These are phyloP conservation scores for Rhizopus sp. DNA, from an alignment of 371 early-diverging fungal species.

Conservation along the genomic window DNA sequence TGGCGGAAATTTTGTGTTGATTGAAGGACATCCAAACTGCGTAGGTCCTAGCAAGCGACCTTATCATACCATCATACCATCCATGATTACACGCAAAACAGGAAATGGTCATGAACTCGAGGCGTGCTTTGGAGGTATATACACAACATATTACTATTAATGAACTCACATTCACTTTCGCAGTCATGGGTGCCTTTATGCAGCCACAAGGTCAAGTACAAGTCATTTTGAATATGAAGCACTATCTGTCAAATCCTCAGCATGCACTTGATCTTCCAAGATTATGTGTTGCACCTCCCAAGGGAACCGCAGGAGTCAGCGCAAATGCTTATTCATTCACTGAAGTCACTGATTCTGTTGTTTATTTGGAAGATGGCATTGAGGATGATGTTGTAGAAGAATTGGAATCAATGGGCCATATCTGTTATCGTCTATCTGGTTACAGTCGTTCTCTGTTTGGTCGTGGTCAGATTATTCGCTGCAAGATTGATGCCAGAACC, in stretches of 20 bases:
- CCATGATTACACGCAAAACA: slow-evolving; percentile 55
- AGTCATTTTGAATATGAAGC: slow-evolving; percentile 70
- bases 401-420: slow-evolving; percentile 64
- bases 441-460: slow-evolving; percentile 66
- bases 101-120: slow-evolving; percentile 43
- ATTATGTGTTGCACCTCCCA: slow-evolving; percentile 57
- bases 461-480: slow-evolving; percentile 70
- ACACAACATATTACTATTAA: background rate
- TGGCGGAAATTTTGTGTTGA: slow-evolving; percentile 69
- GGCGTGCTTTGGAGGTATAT: slow-evolving; percentile 55
- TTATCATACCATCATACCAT: slow-evolving; percentile 85
- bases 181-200: slow-evolving; percentile 64
- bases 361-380: slow-evolving; percentile 70
- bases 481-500: slow-evolving; percentile 35
- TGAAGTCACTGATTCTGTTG: slow-evolving; percentile 40
- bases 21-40: slow-evolving; percentile 66
- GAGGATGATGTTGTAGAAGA: slow-evolving; percentile 34
- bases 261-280: slow-evolving; percentile 74
- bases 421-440: slow-evolving; percentile 32
- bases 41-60: slow-evolving; percentile 79
- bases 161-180: background rate
- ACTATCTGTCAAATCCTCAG: slow-evolving; percentile 65
- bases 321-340: slow-evolving; percentile 38
- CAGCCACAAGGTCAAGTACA: slow-evolving; percentile 89
- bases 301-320: slow-evolving; percentile 9